These are phyloP conservation scores for Pisolithus thermaeus DNA, from an alignment of 1,284 basidiomycete species.

Conservation along the genomic window DNA sequence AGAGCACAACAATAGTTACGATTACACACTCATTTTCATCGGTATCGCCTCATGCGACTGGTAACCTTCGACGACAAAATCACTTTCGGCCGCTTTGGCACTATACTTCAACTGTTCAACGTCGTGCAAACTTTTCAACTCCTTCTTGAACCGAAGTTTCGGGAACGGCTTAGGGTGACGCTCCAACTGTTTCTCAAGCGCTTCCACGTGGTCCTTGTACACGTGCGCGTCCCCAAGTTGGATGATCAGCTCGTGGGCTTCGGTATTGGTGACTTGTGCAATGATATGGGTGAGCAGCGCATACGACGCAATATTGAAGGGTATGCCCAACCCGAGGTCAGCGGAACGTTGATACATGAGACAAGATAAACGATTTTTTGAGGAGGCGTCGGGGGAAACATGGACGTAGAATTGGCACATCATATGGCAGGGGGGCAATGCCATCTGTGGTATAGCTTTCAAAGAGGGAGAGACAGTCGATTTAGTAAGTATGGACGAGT, in stretches of 20 bases:
- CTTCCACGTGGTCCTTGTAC: constrained; percentile 88
- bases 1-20: background rate
- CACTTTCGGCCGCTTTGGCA: constrained; percentile 77
- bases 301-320: constrained; percentile 99
- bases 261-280: constrained; percentile 83
- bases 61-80: constrained; percentile 87
- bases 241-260: constrained; percentile 84
- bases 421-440: constrained; percentile 96
- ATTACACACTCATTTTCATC: constrained; percentile 96
- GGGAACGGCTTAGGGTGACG: constrained; percentile 83
- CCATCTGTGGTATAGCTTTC: constrained; percentile 88
- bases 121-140: constrained; percentile 39
- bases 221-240: constrained; percentile 97
- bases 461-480: background rate
- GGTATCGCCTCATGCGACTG: constrained; percentile 81
- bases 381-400: constrained; percentile 53
- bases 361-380: constrained; percentile 79
- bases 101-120: constrained; percentile 35
- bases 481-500: background rate
- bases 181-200: constrained; percentile 76
- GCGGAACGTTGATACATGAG: constrained; percentile 98
- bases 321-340: constrained; percentile 93
- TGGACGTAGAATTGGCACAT: constrained; percentile 99
- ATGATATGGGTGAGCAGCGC: constrained; percentile 96
- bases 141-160: constrained; percentile 66